Conservation (phyloP, 2,329 filamentous ascomycete species). For the Venturia pyrina region DNA sequence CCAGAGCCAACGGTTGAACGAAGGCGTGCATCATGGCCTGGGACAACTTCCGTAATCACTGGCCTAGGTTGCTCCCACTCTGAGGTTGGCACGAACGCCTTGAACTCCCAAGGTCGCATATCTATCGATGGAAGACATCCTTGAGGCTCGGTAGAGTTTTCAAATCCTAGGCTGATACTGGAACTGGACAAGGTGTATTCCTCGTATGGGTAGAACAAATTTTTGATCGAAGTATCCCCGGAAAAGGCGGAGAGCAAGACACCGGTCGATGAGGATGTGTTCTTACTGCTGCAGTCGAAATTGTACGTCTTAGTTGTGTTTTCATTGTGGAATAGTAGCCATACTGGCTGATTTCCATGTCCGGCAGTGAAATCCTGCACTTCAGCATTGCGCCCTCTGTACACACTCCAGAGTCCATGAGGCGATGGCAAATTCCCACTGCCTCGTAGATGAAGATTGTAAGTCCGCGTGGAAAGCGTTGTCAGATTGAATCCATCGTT, state of each 20-base stretch:
- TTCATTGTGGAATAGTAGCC: slow-evolving; percentile 43
- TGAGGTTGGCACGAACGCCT: slow-evolving; percentile 46
- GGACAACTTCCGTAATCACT: slow-evolving; percentile 49
- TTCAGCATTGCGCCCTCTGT: slow-evolving; percentile 39
- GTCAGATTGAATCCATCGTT: slow-evolving; percentile 49
- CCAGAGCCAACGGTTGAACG: slow-evolving; percentile 31
- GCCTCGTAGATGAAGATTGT: slow-evolving; percentile 18
- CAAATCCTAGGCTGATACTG: slow-evolving; percentile 21
- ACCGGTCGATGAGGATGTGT: slow-evolving; percentile 13
- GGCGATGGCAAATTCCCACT: slow-evolving; percentile 18
- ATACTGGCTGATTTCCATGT: slow-evolving; percentile 35
- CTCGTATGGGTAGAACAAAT: slow-evolving; percentile 53
- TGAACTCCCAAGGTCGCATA: slow-evolving; percentile 47
- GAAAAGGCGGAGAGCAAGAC: slow-evolving; percentile 49
- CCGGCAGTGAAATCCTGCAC: slow-evolving; percentile 41
- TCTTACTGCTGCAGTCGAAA: slow-evolving; percentile 41
- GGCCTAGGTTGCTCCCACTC: slow-evolving; percentile 43
- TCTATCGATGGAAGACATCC: slow-evolving; percentile 47
- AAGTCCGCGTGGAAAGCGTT: slow-evolving; percentile 47
- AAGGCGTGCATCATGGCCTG: slow-evolving; percentile 51
- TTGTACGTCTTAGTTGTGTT: slow-evolving; percentile 41
- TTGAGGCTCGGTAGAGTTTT: slow-evolving; percentile 39
- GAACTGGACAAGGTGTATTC: slow-evolving; percentile 34
- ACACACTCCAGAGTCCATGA: slow-evolving; percentile 46
- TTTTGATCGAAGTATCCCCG: slow-evolving; percentile 46